These are phyloP conservation scores for Metarhizium anisopliae DNA, from an alignment of 2,329 filamentous ascomycete species.

Conservation along the genomic window DNA sequence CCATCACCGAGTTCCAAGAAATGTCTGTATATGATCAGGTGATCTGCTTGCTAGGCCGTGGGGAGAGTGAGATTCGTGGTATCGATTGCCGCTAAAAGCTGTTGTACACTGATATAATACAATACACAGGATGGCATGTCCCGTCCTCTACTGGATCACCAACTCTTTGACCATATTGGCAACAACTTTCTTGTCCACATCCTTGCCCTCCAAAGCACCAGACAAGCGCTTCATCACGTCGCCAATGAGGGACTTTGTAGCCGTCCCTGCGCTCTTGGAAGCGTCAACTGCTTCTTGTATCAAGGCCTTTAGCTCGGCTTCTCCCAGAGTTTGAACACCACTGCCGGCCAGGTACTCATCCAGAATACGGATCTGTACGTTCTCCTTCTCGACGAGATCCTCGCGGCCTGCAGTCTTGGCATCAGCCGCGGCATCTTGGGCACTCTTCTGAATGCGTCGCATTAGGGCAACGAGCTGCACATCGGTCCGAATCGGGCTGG, in stretches of 20 bases:
- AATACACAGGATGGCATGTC: not conserved
- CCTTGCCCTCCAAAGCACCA: conserved; percentile 49
- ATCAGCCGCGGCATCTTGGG: conserved; percentile 51
- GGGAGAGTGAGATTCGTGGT: not conserved
- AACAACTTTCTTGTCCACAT: conserved; percentile 53
- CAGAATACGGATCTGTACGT: conserved; percentile 54
- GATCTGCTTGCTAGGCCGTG: not conserved
- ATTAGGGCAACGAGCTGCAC: conserved; percentile 60
- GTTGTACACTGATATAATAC: not conserved
- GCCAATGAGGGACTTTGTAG: conserved; percentile 42
- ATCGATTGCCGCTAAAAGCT: not conserved
- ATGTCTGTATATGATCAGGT: not conserved
- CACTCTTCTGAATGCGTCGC: conserved; percentile 50
- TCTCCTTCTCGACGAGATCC: conserved; percentile 65
- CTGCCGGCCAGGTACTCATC: conserved; percentile 54
- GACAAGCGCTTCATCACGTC: conserved; percentile 55
- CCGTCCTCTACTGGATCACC: conserved; percentile 9
- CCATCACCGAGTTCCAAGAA: not conserved
- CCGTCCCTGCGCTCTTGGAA: conserved; percentile 35
- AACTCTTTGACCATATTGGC: conserved; percentile 51
- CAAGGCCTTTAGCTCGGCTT: conserved; percentile 47
- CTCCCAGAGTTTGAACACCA: conserved; percentile 47
- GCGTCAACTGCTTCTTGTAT: conserved; percentile 43
- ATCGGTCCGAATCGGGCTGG: conserved; percentile 60
- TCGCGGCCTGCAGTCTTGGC: conserved; percentile 54